Evolutionary conservation across 2,329 filamentous ascomycete species (phyloP).

Genomic region (Fonsecaea pedrosoi): DNA sequence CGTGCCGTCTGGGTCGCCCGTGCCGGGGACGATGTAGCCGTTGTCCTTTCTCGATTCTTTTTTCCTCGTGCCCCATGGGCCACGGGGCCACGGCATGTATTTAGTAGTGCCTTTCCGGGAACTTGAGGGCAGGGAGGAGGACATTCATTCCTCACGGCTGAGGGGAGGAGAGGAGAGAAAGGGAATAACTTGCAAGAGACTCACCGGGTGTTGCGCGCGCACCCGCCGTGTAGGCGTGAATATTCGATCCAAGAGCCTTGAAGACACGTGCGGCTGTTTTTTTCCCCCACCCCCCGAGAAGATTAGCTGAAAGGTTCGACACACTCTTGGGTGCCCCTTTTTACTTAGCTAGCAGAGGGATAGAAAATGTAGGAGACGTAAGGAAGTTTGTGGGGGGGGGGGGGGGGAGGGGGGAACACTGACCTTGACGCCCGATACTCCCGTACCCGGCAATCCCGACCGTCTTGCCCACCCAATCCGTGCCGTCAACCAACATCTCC

Average conservation of each 20-base stretch:
- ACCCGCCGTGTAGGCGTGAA: constrained; percentile 77
- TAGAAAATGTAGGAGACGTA: too few species aligned
- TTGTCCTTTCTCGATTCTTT: constrained; percentile 66
- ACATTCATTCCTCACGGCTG: too few species aligned
- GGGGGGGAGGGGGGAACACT: constrained; percentile 37
- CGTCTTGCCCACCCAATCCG: constrained; percentile 63
- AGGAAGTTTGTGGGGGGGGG: too few species aligned
- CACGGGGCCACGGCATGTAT: too few species aligned
- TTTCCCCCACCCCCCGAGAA: too few species aligned
- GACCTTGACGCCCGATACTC: constrained; percentile 67
- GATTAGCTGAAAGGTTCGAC: not conserved
- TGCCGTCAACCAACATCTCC: constrained; percentile 42
- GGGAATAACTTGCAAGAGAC: not conserved
- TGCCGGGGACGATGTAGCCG: constrained; percentile 72
- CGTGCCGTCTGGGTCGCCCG: constrained; percentile 64
- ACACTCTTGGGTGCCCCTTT: too few species aligned
- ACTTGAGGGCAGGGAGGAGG: not conserved
- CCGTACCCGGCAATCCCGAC: constrained; percentile 69
- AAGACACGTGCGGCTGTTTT: constrained; percentile 61
- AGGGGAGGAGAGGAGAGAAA: too few species aligned
- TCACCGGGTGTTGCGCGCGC: constrained; percentile 66
- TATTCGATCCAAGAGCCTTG: constrained; percentile 71
- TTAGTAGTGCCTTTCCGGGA: not conserved
- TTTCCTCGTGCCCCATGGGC: not conserved
- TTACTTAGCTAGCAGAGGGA: too few species aligned